Evolutionary conservation across 495 filamentous ascomycete species (phyloP), one percentile per base, ranked within the genome.

Genomic region (Hypoxylon intermedium): DNA sequence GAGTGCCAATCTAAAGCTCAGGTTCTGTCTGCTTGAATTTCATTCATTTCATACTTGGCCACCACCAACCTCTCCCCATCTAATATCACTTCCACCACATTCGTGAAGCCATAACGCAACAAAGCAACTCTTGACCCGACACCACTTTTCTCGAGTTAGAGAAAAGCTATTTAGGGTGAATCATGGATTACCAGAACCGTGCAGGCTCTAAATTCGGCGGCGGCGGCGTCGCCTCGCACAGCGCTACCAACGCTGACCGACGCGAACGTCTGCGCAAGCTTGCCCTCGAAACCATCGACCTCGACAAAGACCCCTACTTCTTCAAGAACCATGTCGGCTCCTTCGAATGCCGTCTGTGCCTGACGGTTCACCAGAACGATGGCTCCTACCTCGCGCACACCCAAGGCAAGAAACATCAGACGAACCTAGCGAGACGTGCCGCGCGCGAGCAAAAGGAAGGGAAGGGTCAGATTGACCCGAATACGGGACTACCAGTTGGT

Each of bases 331-430:
- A 99, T 69, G 91, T 98, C 62, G 94, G 94, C 60, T 93, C 88
- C 74, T 99, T 97, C 78, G 94, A 99, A 72, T 99, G 94, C 73
- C 91, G 95, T 12, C 88, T 99, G 34, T 99, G 94, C 67, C 80
- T 99, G 24, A 99, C 94, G 2, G 95, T 98, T n/a, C 94, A 99
- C 82, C 94, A 99, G 68, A 99, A 99, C 76, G 94, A 99, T 79
- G 94, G 94, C 63, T 97, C 93, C 49, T 99, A 99, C 78, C 92
- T 99, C 66, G 93, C 94, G 0, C 94, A 99, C 77, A 99, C 94
- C 7, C 94, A 99, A 76, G 94, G 94, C 43, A 91, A 93, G 65
- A 99, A 99, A 81, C 94, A 99, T 72, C 95, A 98, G 76, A 97
- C 94, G 41, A 99, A 99, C 75, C 89, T 99, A n/a, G 95, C 94